Evolutionary conservation across 164 flowering plant genomes (phyloP).

Genomic region (Nymphaea thermarum): DNA sequence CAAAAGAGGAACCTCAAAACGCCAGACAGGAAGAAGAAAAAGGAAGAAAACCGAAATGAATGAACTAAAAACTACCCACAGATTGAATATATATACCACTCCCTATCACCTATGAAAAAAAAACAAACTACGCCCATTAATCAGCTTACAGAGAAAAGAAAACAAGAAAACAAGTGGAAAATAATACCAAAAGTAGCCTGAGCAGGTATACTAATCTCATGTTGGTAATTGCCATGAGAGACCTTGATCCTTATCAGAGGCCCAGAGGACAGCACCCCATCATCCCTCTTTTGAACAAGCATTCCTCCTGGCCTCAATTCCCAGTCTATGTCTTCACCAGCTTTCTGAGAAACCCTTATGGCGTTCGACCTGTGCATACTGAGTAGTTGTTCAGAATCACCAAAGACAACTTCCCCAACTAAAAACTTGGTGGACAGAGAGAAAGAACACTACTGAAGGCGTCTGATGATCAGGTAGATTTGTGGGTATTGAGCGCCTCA

Average conservation of each 20-base stretch:
- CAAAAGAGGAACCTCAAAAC: background rate
- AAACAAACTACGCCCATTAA: background rate
- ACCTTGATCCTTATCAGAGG: slow-evolving; percentile 41
- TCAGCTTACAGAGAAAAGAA: background rate
- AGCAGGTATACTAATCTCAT: slow-evolving; percentile 40
- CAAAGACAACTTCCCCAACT: too few species aligned
- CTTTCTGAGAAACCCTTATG: slow-evolving; percentile 4
- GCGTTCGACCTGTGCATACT: background rate
- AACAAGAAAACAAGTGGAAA: background rate
- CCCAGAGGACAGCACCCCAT: slow-evolving; percentile 17
- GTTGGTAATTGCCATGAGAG: slow-evolving; percentile 31
- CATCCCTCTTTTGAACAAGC: slow-evolving; percentile 39
- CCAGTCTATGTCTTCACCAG: slow-evolving; percentile 24
- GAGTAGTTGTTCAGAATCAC: background rate
- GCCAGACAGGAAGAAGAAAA: background rate
- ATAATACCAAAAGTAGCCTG: slow-evolving; percentile 47
- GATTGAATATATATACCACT: too few species aligned
- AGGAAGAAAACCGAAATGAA: background rate
- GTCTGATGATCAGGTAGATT: too few species aligned
- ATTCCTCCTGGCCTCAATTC: slow-evolving; percentile 46
- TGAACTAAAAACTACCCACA: background rate
- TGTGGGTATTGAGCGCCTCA: too few species aligned
- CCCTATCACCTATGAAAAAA: background rate
- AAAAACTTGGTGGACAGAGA: too few species aligned
- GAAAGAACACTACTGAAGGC: too few species aligned